phyloP scores from a whole-genome alignment of 192 early-diverging fungal species.

The Coemansia sp. region DNA sequence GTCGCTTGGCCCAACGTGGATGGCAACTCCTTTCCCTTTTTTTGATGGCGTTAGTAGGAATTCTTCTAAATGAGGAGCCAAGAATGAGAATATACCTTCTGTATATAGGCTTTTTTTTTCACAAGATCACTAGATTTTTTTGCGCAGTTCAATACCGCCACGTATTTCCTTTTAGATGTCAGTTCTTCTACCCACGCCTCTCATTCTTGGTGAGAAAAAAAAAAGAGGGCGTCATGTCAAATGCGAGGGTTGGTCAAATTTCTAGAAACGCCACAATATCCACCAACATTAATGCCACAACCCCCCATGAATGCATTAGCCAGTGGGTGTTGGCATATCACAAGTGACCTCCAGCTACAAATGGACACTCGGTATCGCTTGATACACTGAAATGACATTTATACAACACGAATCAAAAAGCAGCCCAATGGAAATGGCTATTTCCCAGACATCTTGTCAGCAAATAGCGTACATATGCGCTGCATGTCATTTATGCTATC shows the following conservation, averaged over 20 bases:
- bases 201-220: background rate
- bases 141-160: background rate
- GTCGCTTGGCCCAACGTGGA: background rate
- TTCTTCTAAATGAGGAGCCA: background rate
- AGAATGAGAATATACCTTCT: background rate
- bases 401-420: background rate
- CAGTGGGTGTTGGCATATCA: background rate
- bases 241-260: background rate
- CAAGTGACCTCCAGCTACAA: background rate
- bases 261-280: background rate
- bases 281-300: background rate
- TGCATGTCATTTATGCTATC: slow-evolving; percentile 50
- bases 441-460: slow-evolving; percentile 5
- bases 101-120: background rate
- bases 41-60: background rate
- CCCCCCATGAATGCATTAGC: background rate
- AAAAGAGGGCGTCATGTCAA: background rate
- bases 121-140: background rate
- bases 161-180: background rate
- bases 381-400: background rate
- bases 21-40: background rate
- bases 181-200: background rate
- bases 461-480: slow-evolving; percentile 45
- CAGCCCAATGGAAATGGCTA: background rate
- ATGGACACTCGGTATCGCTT: slow-evolving; percentile 1